These are phyloP conservation scores for Skeletonema marinoi DNA, from an alignment of 108 stramenopile species.

Conservation along the genomic window DNA sequence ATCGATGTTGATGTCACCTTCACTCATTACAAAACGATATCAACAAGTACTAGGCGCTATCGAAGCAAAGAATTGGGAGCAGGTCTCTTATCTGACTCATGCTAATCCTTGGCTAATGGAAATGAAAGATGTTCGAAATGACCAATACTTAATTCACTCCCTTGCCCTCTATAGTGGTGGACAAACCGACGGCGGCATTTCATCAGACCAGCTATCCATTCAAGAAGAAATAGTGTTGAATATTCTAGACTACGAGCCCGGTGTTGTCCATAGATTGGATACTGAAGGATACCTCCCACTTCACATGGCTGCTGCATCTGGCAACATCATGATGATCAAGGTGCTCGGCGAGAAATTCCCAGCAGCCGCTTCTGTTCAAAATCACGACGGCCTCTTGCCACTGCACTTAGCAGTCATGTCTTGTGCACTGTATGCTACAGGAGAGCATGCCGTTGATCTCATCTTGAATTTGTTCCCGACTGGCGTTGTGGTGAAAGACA, in stretches of 20 bases:
- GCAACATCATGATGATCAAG: slow-evolving; percentile 74
- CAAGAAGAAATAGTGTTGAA: slow-evolving; percentile 59
- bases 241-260: slow-evolving; percentile 66
- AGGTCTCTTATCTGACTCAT: slow-evolving; percentile 70
- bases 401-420: slow-evolving; percentile 74
- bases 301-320: slow-evolving; percentile 80
- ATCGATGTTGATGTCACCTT: slow-evolving; percentile 76
- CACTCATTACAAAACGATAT: slow-evolving; percentile 75
- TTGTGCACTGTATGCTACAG: slow-evolving; percentile 43
- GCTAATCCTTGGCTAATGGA: slow-evolving; percentile 89
- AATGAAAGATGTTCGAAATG: slow-evolving; percentile 84
- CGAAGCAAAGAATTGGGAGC: slow-evolving; percentile 79
- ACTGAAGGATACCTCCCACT: slow-evolving; percentile 85
- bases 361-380: slow-evolving; percentile 84
- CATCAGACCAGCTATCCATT: slow-evolving; percentile 26
- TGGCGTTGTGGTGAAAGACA: slow-evolving; percentile 72
- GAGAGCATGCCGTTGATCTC: slow-evolving; percentile 27
- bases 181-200: slow-evolving; percentile 18
- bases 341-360: slow-evolving; percentile 75
- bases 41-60: slow-evolving; percentile 82
- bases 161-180: slow-evolving; percentile 74
- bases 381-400: slow-evolving; percentile 86
- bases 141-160: slow-evolving; percentile 80
- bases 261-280: slow-evolving; percentile 83
- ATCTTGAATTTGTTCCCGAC: slow-evolving; percentile 70